Base-by-base conservation (phyloP, 78 protist genomes). In the Emiliania huxleyi region DNA sequence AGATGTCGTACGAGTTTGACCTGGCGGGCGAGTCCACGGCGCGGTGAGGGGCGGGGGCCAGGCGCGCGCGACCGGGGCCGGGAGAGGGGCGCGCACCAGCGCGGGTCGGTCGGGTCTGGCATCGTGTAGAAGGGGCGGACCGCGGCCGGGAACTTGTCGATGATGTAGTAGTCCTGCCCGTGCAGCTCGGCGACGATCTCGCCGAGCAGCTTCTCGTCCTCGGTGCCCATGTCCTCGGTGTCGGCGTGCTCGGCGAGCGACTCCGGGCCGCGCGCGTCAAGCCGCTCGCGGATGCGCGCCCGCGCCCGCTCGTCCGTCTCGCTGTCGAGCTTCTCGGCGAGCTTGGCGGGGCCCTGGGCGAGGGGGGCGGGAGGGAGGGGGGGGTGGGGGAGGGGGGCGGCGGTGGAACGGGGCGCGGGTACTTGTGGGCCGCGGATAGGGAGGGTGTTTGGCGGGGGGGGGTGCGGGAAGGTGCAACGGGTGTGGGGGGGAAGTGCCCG, bases 91-190 rank as follows among this genome's bases (percentile, higher is more conserved):
- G n/a, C n/a, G n/a, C n/a, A n/a, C n/a, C n/a, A 96, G 25, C 26
- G 8, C 43, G 71, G 95, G 33, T 75, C 87, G 69, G 81, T 55
- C 37, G 99, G 97, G 91, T 96, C 96, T 35, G 99, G 98, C 99
- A 98, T 98, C 26, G 99, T 99, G 98, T 99, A 99, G 98, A 99
- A 99, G 77, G 99, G 99, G 29, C 99, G 98, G 35, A 94, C 96
- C 15, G 92, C 62, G 43, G 90, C n/a, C 42, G 99, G 99, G 96
- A 96, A 98, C 94, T 96, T 92, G 93, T 99, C 99, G 56, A 99
- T 90, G 69, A 97, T 92, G 97, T 91, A 99, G 95, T 99, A 97
- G 90, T 99, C 99, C n/a, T 98, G 97, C 89, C 93, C 96, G 19
- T 77, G 6, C 18, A 40, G 18, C 33, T 40, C 94, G 94, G 90